Conservation (phyloP, 1,284 basidiomycete genomes). For the Trichosporon asahii region DNA sequence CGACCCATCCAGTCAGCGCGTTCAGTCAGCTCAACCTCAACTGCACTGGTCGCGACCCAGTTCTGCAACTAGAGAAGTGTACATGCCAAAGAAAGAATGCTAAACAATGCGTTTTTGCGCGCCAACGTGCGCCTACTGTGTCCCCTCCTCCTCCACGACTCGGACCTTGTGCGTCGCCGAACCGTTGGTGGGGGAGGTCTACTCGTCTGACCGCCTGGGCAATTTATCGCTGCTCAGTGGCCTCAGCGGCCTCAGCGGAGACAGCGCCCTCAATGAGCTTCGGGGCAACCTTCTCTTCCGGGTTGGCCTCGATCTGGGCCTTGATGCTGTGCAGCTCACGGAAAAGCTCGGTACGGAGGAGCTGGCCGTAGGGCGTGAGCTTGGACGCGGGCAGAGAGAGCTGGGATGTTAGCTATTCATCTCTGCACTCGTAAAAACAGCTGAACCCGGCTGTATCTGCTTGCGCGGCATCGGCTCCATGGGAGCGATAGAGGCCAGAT, state of each 20-base stretch:
- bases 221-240: not conserved
- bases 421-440: too few relatives aligned
- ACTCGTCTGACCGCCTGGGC: too few relatives aligned
- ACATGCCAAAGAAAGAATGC: constrained; percentile 2
- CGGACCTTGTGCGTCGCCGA: too few relatives aligned
- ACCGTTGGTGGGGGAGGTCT: too few relatives aligned
- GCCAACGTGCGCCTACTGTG: not conserved
- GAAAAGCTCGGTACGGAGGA: constrained; percentile 46
- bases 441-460: too few relatives aligned
- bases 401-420: constrained; percentile 21
- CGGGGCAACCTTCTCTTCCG: not conserved
- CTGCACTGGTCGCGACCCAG: not conserved
- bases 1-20: too few relatives aligned
- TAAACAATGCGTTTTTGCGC: constrained; percentile 4
- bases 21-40: not conserved
- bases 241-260: not conserved
- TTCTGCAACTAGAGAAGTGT: not conserved
- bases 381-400: constrained; percentile 42
- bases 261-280: not conserved
- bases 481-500: too few relatives aligned
- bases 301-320: constrained; percentile 4
- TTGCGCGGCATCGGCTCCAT: too few relatives aligned
- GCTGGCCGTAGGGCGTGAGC: constrained; percentile 43
- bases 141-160: not conserved
- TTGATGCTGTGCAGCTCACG: constrained; percentile 33